A percentile compares a stretch with the other conserved stretches of the same genome.
These are phyloP conservation scores for Yamadazyma kitorensis DNA, from an alignment of 805 yeast genomes.

Conservation along the genomic window DNA sequence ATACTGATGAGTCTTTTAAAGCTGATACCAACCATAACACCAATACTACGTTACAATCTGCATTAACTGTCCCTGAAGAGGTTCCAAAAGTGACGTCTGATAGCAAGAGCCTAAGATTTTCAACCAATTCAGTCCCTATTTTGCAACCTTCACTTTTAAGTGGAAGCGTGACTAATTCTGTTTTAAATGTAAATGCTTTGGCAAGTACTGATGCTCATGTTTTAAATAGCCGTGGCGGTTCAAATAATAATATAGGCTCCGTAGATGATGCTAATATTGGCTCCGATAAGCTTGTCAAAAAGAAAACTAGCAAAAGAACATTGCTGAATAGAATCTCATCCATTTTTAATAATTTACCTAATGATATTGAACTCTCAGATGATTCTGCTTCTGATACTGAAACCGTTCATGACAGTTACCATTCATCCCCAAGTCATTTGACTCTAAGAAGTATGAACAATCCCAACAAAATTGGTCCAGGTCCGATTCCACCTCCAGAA, in stretches of 20 bases:
- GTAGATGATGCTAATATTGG: neutral
- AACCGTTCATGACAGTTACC: constrained; percentile 18
- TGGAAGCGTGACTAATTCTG: constrained; percentile 30
- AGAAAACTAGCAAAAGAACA: constrained; percentile 5
- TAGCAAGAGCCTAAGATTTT: constrained; percentile 29
- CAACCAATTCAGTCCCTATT: constrained; percentile 20
- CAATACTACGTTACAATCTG: too few relatives aligned
- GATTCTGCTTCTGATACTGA: constrained; percentile 45
- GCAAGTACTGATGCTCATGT: constrained; percentile 19
- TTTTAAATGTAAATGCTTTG: constrained; percentile 29
- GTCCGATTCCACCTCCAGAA: constrained; percentile 16
- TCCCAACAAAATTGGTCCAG: constrained; percentile 1
- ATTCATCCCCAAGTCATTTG: constrained; percentile 11
- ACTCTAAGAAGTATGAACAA: neutral
- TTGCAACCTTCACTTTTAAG: constrained; percentile 19
- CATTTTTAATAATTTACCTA: constrained; percentile 44
- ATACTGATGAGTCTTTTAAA: too few relatives aligned
- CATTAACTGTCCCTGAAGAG: too few relatives aligned
- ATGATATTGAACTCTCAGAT: constrained; percentile 45
- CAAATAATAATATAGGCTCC: neutral
- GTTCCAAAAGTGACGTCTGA: constrained; percentile 35
- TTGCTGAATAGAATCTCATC: constrained; percentile 31
- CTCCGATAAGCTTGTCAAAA: too few relatives aligned
- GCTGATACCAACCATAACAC: too few relatives aligned
- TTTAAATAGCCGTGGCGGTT: neutral